These are phyloP conservation scores for Malus sylvestris DNA, from an alignment of 306 rosid species.

Conservation along the genomic window DNA sequence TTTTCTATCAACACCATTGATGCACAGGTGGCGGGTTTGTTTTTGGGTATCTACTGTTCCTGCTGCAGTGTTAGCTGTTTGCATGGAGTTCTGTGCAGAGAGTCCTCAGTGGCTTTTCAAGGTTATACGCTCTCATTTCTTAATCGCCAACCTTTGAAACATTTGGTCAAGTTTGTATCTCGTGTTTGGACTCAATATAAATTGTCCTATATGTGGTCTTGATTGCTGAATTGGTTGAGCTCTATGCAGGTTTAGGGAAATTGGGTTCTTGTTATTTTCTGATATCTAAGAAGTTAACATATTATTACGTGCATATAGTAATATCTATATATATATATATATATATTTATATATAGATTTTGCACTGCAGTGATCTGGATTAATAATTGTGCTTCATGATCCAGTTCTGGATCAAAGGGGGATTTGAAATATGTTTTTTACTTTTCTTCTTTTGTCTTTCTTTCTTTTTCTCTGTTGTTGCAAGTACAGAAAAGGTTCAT, in stretches of 20 bases:
- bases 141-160: conserved; percentile 8
- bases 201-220: background rate
- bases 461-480: background rate
- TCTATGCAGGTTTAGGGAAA: background rate
- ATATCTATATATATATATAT: background rate
- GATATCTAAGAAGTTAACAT: background rate
- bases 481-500: background rate
- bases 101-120: conserved; percentile 86
- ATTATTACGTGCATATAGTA: background rate
- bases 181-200: background rate
- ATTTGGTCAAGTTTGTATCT: background rate
- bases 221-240: background rate
- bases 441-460: background rate
- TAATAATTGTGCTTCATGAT: background rate
- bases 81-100: conserved; percentile 84
- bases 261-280: background rate
- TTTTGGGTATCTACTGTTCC: conserved; percentile 73
- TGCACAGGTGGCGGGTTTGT: conserved; percentile 80
- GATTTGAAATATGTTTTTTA: background rate
- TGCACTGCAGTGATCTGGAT: background rate
- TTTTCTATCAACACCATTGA: conserved; percentile 11
- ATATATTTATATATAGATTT: background rate
- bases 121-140: conserved; percentile 35
- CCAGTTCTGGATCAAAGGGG: background rate
- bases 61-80: conserved; percentile 51